Evolutionary conservation across 257 asterid species (phyloP), one percentile per base, ranked within the genome.

Genomic region (Parsonsia alboflavescens): DNA sequence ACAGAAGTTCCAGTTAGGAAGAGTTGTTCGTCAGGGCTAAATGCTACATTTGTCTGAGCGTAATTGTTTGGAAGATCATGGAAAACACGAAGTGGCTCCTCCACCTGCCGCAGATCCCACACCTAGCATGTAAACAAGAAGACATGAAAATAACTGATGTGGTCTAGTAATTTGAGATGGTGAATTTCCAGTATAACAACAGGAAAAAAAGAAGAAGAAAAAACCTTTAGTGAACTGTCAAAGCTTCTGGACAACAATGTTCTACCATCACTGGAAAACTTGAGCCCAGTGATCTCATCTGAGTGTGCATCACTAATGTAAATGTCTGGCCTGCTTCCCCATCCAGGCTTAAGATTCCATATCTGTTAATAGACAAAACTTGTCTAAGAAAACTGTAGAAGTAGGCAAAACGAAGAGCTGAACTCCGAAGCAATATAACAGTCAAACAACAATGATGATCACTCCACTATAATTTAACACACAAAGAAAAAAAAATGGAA

Each of bases 311-410:
- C 77, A 49, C 79, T 81, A 71, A 89, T 82, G 63, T 77, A 74
- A 72, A 82, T 74, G 75, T 92, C 99, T 46, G 99, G 99, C 81
- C 95, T 89, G 86, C 96, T 89, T 77, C 93, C 99, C 99, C 97
- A 94, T 79, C 97, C 98, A 82, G 99, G 88, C 82, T 92, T 94
- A 76, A 90, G 83, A 82, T 83, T 94, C 99, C 99, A 94, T 80
- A 94, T 83, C 97, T 94, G 83, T 72, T 80, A 74, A 79, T 36
- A 49, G 68, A 45, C 49, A 49, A 36, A 44, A 57, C 72, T n/a
- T 66, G 41, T 33, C 61, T 57, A 61, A 73, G 54, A 36, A 72
- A 56, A 57, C 15, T 28, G 17, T 65, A 24, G 2, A 15, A 21
- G 57, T 28, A 62, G 68, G 49, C 19, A 72, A 57, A 41, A 30